phyloP scores from a whole-genome alignment of 768 basidiomycete species.

The Termitomyces bulborhizus region DNA sequence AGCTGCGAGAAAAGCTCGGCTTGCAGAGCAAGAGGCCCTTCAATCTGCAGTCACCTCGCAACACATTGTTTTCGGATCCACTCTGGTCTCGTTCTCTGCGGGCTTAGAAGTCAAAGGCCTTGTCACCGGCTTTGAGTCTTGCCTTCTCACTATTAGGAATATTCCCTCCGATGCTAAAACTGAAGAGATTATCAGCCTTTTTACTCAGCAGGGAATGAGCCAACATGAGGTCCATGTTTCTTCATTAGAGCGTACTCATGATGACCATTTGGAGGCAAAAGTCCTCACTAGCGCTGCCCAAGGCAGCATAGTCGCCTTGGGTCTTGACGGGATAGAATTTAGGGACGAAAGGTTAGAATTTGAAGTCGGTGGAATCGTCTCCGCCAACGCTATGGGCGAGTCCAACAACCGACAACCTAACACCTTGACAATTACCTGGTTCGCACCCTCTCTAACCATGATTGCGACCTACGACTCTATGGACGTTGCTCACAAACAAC shows the following conservation, averaged over 20 bases:
- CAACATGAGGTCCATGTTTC: constrained; percentile 25
- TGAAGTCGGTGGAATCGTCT: constrained; percentile 33
- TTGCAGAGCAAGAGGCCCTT: constrained; percentile 7
- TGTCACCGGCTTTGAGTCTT: constrained; percentile 47
- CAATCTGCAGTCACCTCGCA: constrained; percentile 29
- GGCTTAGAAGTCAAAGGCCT: constrained; percentile 41
- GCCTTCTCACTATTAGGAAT: constrained; percentile 38
- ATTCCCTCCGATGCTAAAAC: constrained; percentile 33
- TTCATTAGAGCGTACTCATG: constrained; percentile 20
- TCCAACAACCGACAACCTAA: constrained; percentile 25
- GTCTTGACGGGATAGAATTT: constrained; percentile 45
- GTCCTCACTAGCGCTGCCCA: constrained; percentile 36
- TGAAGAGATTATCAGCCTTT: constrained; percentile 35
- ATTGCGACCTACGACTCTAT: constrained; percentile 35
- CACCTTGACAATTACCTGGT: constrained; percentile 47
- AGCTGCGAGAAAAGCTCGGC: background rate
- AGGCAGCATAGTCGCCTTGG: constrained; percentile 32
- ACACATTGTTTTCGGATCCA: constrained; percentile 39
- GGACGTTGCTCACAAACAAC: constrained; percentile 27
- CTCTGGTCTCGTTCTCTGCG: constrained; percentile 42
- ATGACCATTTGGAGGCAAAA: constrained; percentile 30
- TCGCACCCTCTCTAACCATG: constrained; percentile 36
- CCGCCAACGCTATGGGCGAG: constrained; percentile 35
- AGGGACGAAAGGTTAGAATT: constrained; percentile 34
- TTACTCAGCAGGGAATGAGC: constrained; percentile 37